Conservation (phyloP, 2,329 filamentous ascomycete genomes). For the Colletotrichum sp. region DNA sequence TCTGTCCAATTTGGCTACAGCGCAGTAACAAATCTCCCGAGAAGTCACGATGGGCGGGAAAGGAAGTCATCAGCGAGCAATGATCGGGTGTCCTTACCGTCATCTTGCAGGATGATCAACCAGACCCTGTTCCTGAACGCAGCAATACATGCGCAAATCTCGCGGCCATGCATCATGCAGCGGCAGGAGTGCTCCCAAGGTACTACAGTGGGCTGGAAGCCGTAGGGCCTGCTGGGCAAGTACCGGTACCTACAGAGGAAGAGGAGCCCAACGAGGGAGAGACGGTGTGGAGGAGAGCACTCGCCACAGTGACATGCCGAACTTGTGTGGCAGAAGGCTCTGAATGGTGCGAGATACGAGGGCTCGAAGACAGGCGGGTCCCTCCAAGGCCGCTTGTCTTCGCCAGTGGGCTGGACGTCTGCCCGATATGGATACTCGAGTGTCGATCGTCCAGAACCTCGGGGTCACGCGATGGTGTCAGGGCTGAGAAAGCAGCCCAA, state of each 20-base stretch:
- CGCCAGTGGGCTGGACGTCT: background rate
- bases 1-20: background rate
- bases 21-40: background rate
- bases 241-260: slow-evolving; percentile 13
- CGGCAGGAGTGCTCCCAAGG: background rate
- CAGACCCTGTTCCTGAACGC: background rate
- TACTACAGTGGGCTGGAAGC: slow-evolving; percentile 1
- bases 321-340: background rate
- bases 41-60: background rate
- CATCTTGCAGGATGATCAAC: background rate
- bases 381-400: background rate
- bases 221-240: background rate
- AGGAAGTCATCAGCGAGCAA: background rate
- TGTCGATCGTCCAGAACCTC: slow-evolving; percentile 5
- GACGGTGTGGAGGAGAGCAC: background rate
- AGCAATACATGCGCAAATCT: background rate
- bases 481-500: background rate
- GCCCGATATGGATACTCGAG: slow-evolving; percentile 4
- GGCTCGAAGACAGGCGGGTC: background rate
- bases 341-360: slow-evolving; percentile 12
- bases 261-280: background rate
- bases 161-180: slow-evolving; percentile 12
- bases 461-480: background rate
- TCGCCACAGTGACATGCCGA: slow-evolving; percentile 1
- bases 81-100: background rate